A percentile compares a stretch with the other conserved stretches of the same genome.
Evolutionary conservation across 331 rosid genomes (phyloP).

Genomic region (Telfairia occidentalis): DNA sequence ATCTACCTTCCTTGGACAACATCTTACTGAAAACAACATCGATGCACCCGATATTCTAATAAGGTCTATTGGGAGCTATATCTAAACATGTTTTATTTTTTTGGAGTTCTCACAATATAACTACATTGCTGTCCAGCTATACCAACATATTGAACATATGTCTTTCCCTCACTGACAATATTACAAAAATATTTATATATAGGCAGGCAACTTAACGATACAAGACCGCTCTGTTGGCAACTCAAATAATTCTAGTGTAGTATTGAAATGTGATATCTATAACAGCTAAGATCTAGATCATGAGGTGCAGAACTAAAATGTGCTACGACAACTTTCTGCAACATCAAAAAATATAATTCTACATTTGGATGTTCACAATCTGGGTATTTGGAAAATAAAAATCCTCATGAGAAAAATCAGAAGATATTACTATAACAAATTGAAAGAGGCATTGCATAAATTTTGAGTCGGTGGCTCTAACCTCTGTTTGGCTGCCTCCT

Average conservation of each 20-base stretch:
- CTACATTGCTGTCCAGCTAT: not conserved
- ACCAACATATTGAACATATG: not conserved
- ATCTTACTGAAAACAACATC: not conserved
- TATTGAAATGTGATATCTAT: not conserved
- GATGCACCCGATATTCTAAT: not conserved
- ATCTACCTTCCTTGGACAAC: not conserved
- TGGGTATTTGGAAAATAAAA: not conserved
- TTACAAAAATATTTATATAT: not conserved
- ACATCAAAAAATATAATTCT: not conserved
- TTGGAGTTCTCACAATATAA: not conserved
- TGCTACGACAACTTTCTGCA: not conserved
- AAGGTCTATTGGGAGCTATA: not conserved
- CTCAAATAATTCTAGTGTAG: not conserved
- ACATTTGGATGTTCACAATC: slow-evolving; percentile 2
- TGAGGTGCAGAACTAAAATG: not conserved
- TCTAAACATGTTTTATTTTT: no score
- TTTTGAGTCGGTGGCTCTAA: slow-evolving; percentile 3
- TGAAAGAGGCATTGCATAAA: not conserved
- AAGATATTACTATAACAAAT: not conserved
- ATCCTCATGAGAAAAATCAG: not conserved
- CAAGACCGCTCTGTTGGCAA: not conserved
- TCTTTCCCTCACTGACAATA: not conserved
- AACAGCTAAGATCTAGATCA: slow-evolving; percentile 1
- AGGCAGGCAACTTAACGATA: not conserved
- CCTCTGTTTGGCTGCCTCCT: slow-evolving; percentile 32